Conservation (phyloP, 169 alveolate genomes). For the Eimeria sp. region DNA sequence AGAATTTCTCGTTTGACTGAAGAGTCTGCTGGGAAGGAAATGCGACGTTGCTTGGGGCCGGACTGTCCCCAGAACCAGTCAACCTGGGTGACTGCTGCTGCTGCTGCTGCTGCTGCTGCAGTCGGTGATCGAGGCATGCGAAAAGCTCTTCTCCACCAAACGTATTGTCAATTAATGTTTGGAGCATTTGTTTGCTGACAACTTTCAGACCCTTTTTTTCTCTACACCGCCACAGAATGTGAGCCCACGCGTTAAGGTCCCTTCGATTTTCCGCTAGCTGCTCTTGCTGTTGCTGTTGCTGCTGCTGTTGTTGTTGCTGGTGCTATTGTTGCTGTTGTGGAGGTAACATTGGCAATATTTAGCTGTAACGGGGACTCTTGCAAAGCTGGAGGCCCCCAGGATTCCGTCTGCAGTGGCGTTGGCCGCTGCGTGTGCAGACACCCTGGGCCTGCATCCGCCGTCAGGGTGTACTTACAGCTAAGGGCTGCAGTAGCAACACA, state of each 20-base stretch:
- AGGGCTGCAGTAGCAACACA: background rate
- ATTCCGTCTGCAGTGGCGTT: background rate
- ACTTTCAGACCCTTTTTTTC: background rate
- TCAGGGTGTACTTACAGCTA: background rate
- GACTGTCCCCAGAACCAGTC: constrained; percentile 49
- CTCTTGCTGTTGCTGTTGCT: background rate
- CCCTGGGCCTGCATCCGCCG: background rate
- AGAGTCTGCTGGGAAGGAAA: background rate
- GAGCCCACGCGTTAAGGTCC: background rate
- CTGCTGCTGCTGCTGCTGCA: constrained; percentile 40
- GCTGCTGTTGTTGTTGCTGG: background rate
- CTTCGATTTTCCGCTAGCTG: constrained; percentile 51
- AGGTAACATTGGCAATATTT: background rate
- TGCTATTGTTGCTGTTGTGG: background rate
- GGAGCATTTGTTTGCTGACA: background rate
- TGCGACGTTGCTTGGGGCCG: constrained; percentile 16
- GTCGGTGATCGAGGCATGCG: background rate
- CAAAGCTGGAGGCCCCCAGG: background rate
- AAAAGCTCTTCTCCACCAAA: background rate
- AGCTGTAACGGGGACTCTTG: too few relatives aligned
- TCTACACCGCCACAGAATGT: background rate
- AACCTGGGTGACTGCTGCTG: constrained; percentile 21
- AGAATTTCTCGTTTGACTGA: background rate
- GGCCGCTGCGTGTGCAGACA: constrained; percentile 27
- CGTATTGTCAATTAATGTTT: background rate